Conservation (phyloP, 2,329 filamentous ascomycete genomes). For the Albophoma yamanashiensis region DNA sequence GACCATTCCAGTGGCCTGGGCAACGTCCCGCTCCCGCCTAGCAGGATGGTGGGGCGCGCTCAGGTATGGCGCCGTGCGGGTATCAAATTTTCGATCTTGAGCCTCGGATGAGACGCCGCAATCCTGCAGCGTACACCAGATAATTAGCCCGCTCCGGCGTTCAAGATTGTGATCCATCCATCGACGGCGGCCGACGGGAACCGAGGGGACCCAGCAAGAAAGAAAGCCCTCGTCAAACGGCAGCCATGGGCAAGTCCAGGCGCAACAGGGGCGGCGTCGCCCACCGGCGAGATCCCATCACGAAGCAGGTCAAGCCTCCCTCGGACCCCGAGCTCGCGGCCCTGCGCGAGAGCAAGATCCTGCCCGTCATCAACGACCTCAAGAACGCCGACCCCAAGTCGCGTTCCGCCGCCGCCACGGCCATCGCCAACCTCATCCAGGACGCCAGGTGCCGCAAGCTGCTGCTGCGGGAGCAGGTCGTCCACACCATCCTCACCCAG, state of each 20-base stretch:
- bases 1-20: neutral
- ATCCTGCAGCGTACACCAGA: neutral
- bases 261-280: conserved; percentile 37
- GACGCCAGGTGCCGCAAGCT: conserved; percentile 53
- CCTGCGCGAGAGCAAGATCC: conserved; percentile 50
- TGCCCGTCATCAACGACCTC: conserved; percentile 51
- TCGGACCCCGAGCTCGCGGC: conserved; percentile 53
- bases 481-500: conserved; percentile 51
- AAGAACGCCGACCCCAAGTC: conserved; percentile 47
- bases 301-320: conserved; percentile 48
- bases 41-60: conserved; percentile 6
- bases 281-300: conserved; percentile 42
- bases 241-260: conserved; percentile 48
- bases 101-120: neutral
- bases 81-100: neutral
- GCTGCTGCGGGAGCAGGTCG: conserved; percentile 54
- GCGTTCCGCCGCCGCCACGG: conserved; percentile 47
- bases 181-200: neutral
- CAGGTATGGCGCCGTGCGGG: too few species aligned
- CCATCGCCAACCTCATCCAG: conserved; percentile 51
- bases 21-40: neutral
- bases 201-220: neutral
- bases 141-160: neutral
- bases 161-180: too few species aligned
- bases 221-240: neutral